A percentile compares a stretch with the other conserved stretches of the same genome.
Evolutionary conservation across 2,329 filamentous ascomycete genomes (phyloP).

Genomic region (Ciborinia camelliae): DNA sequence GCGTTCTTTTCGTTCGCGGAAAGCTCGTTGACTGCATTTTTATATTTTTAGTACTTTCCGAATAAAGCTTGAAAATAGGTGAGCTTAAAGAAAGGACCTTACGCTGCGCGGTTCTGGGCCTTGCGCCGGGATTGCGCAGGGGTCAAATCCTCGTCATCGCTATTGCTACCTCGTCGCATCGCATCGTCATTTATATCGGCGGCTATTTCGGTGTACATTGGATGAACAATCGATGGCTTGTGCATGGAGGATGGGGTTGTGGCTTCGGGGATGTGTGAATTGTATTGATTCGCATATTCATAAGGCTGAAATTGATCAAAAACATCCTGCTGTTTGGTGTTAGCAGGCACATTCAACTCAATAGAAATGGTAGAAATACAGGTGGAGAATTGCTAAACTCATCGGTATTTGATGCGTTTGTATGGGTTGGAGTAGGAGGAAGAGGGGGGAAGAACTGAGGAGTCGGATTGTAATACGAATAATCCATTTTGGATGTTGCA

Average conservation of each 20-base stretch:
- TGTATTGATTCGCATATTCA: conserved; percentile 32
- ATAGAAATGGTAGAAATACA: conserved; percentile 33
- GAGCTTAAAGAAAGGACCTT: conserved; percentile 40
- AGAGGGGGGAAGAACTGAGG: conserved; percentile 48
- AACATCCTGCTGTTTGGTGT: conserved; percentile 35
- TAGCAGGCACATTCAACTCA: not conserved
- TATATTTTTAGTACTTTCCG: not conserved
- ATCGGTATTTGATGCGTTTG: conserved; percentile 41
- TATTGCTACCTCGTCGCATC: conserved; percentile 39
- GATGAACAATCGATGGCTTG: conserved; percentile 28
- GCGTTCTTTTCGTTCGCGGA: conserved; percentile 91
- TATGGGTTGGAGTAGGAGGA: conserved; percentile 40
- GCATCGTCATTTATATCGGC: conserved; percentile 32
- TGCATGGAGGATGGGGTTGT: conserved; percentile 34
- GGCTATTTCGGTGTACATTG: conserved; percentile 31
- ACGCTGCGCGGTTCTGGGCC: conserved; percentile 71
- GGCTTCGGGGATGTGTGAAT: conserved; percentile 24
- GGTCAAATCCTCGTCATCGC: conserved; percentile 48
- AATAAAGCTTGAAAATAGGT: conserved; percentile 6
- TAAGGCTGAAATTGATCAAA: conserved; percentile 36
- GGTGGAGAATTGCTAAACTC: conserved; percentile 45
- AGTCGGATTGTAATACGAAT: conserved; percentile 49
- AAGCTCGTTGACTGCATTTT: conserved; percentile 77
- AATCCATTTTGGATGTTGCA: conserved; percentile 47
- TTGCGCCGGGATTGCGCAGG: conserved; percentile 60